These are phyloP conservation scores for Pythium aquatile DNA, from an alignment of 352 stramenopile genomes.

Conservation along the genomic window DNA sequence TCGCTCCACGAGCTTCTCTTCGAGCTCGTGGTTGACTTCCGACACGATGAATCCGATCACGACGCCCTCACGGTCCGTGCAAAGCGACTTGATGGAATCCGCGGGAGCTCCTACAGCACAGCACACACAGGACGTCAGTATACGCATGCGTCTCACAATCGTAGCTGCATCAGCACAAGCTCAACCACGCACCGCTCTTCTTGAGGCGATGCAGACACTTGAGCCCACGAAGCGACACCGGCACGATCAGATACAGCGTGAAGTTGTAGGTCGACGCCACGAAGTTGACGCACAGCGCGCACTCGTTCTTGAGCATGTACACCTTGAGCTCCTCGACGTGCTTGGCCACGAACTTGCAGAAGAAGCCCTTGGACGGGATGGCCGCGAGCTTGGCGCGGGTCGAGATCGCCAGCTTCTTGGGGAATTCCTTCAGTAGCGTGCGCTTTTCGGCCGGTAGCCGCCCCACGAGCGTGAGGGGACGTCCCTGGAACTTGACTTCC, in stretches of 20 bases:
- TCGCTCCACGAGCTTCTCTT: constrained; percentile 71
- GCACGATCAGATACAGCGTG: constrained; percentile 81
- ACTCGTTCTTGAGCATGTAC: constrained; percentile 88
- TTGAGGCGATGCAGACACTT: constrained; percentile 80
- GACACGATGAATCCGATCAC: constrained; percentile 86
- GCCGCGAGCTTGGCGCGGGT: constrained; percentile 78
- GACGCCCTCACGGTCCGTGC: constrained; percentile 77
- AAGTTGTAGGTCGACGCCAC: constrained; percentile 80
- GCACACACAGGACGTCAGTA: constrained; percentile 9
- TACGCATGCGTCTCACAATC: background rate
- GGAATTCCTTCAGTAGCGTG: constrained; percentile 72
- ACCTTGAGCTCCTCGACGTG: constrained; percentile 83
- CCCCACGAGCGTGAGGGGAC: constrained; percentile 65
- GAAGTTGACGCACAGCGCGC: constrained; percentile 81
- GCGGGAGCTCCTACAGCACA: constrained; percentile 52
- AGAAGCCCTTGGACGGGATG: constrained; percentile 85
- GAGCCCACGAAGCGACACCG: constrained; percentile 56
- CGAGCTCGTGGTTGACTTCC: constrained; percentile 84
- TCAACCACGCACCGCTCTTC: constrained; percentile 58
- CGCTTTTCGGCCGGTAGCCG: constrained; percentile 81
- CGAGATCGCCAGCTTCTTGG: constrained; percentile 64
- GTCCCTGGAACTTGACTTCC: constrained; percentile 84
- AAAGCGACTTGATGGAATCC: constrained; percentile 84
- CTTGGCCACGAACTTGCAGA: constrained; percentile 89
- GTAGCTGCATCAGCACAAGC: background rate